Evolutionary conservation across 2,329 filamentous ascomycete species (phyloP), one percentile per base, ranked within the genome.

Genomic region (Chaetothyriales sp.): DNA sequence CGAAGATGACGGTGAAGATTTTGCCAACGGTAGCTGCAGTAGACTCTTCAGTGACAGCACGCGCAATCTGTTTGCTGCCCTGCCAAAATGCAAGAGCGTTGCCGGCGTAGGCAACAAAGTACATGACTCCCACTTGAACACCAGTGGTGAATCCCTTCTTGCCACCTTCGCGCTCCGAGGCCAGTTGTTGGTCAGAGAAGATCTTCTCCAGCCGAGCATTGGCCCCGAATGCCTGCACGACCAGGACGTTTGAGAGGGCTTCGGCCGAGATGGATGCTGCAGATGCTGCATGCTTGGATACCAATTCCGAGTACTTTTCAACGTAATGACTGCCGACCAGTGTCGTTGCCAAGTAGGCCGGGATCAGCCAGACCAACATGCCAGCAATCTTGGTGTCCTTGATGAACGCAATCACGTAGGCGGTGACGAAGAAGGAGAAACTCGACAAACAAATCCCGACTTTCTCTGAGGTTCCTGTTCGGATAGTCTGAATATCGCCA

Each of bases 211-310:
- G 55, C 3, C 58, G 59, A 1, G 77, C 72, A 56, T 79, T 83
- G 7, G 79, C 76, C 55, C 83, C 46, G 54, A 76, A 76, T 0
- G 70, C 70, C 46, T 68, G 66, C 5, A 76, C 70, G 0, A 71
- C 74, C 1, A 68, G 64, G 53, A 76, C 69, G 1, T 70, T 71
- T 6, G 67, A 67, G 26, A 77, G 65, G 0, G 72, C 68, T 52
- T 77, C 73, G 74, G 56, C 75, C 0, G 78, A 78, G 47, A 81
- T 74, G 0, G 76, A 77, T 2, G 76, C 74, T 1, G 77, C 78
- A 0, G 72, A 70, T 1, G 71, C 74, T 44, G 77, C 71, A 49
- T 70, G 68, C 20, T 74, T 70, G 1, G 69, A 71, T 58, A 77
- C 71, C 25, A 64, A 64, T 5, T 62, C 60, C 5, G 66, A 64